These are phyloP conservation scores for Aegilops longissima DNA, from an alignment of 176 grass and related monocot genomes.

Conservation along the genomic window DNA sequence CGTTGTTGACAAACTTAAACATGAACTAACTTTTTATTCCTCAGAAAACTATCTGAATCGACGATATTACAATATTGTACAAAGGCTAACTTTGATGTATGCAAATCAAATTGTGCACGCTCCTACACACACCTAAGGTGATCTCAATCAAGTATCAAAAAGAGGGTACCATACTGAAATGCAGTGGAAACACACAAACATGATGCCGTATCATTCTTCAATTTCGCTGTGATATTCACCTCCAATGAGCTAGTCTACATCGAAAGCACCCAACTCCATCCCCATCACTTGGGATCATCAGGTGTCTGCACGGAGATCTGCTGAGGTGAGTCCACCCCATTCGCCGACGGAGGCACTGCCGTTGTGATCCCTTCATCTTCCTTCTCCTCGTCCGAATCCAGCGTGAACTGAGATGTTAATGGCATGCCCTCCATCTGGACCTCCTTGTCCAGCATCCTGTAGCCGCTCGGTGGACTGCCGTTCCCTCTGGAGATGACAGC, in stretches of 20 bases:
- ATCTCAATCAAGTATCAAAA: slow-evolving; percentile 22
- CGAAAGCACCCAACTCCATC: not conserved
- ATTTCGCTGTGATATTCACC: not conserved
- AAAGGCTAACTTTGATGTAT: slow-evolving; percentile 34
- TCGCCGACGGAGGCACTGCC: not conserved
- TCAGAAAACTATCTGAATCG: slow-evolving; percentile 17
- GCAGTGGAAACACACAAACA: slow-evolving; percentile 28
- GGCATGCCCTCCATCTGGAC: slow-evolving; percentile 65
- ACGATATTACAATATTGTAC: slow-evolving; percentile 39
- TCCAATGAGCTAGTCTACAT: slow-evolving; percentile 14
- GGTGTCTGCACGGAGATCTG: slow-evolving; percentile 38
- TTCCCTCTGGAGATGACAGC: slow-evolving; percentile 23
- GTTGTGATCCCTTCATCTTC: slow-evolving; percentile 32
- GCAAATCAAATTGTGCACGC: slow-evolving; percentile 26
- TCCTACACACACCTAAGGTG: not conserved
- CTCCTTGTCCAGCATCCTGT: slow-evolving; percentile 74
- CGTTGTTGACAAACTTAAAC: not conserved
- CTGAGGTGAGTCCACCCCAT: slow-evolving; percentile 29
- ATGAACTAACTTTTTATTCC: slow-evolving; percentile 34
- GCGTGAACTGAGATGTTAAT: slow-evolving; percentile 47
- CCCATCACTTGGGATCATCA: slow-evolving; percentile 36
- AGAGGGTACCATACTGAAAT: slow-evolving; percentile 25
- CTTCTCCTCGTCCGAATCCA: slow-evolving; percentile 86
- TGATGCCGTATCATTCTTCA: not conserved
- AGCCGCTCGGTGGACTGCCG: slow-evolving; percentile 28